Evolutionary conservation across 2,329 filamentous ascomycete genomes (phyloP), one percentile per base, ranked within the genome.

Genomic region (Alternaria consortialis): DNA sequence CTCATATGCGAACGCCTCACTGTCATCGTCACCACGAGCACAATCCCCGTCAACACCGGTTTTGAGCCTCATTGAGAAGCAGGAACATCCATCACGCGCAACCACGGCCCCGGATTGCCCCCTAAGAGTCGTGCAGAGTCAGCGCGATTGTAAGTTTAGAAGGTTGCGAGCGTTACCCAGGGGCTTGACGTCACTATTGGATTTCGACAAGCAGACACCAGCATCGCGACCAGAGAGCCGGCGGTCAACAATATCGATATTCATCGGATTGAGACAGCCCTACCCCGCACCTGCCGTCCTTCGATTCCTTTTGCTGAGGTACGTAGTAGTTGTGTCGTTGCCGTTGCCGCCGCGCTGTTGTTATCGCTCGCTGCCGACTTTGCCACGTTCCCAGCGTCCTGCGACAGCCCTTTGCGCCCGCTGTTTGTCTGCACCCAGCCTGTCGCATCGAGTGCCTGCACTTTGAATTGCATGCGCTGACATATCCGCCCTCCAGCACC

Each of bases 1-100:
- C 73, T 76, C 74, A 76, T 76, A 20, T 72, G 69, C 69, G 65
- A 74, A 73, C 71, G 72, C 72, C 72, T 71, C 69, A 73, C 66
- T 67, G 71, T 75, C 71, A 74, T 74, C 72, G 66, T 68, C 66
- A 67, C 69, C 70, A 64, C 66, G 60, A 71, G 66, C 69, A 70
- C 66, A 63, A 65, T 63, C 69, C 69, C 67, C 70, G 67, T 64
- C 65, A 46, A 56, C 67, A 66, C 63, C 69, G 47, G 63, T 64
- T 53, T 58, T 69, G 70, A 73, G 70, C 70, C 70, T 72, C 70
- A 71, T 68, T 60, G 65, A 65, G 57, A 53, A 43, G 55, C 67
- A 65, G 61, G 56, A 58, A 56, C 59, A 64, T 20, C 53, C 48
- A 47, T 40, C 37, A 55, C 56, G 51, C 63, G 54, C 32, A 52